Evolutionary conservation across 805 yeast species (phyloP), one percentile per base, ranked within the genome.

Genomic region (Metschnikowia anglica): DNA sequence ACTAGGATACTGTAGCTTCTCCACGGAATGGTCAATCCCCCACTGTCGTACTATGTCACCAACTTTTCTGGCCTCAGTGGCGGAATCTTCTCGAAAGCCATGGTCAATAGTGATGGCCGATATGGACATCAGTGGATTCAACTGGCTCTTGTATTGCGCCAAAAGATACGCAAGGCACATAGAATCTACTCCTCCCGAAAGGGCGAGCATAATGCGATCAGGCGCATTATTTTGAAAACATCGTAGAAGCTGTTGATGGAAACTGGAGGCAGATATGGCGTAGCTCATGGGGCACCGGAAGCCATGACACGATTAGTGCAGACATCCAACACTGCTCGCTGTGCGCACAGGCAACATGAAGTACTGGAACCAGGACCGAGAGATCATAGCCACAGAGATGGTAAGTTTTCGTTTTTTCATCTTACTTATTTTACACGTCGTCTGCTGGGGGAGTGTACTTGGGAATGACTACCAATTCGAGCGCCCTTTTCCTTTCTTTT

Each of bases 161-260:
- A 82, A 58, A 15, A 84, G 63, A 49, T 73, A 73, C 0, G 85
- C 70, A 33, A 86, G 59, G 11, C 85, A 81, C 80, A 85, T 80
- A 1, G 93, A 85, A 56, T 86, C 95, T 0, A 83, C 88, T 1
- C 95, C 95, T 1, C 95, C 95, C 12, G 88, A 81, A 1, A 86
- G 72, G 0, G 89, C 88, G 13, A 86, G 60, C 4, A 70, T 77
- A 0, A 79, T 17, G 16, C 41, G 41, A 21, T 40, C 30, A 3
- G 74, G 75, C 5, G 52, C 39, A 6, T 48, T 44, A 11, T 37
- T 35, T 2, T 27, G 26, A 33, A 49, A 44, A 26, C 51, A 47
- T 39, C 39, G 38, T 19, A 39, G 36, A 24, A 49, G 43, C 11
- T 20, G 43, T 10, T 8, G 32, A 2, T 36, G 44, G 31, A 49